Percentiles rank a stretch among this genome's conserved stretches.
Conservation (phyloP, 768 basidiomycete species). For the Candolleomyces aberdarensis region DNA sequence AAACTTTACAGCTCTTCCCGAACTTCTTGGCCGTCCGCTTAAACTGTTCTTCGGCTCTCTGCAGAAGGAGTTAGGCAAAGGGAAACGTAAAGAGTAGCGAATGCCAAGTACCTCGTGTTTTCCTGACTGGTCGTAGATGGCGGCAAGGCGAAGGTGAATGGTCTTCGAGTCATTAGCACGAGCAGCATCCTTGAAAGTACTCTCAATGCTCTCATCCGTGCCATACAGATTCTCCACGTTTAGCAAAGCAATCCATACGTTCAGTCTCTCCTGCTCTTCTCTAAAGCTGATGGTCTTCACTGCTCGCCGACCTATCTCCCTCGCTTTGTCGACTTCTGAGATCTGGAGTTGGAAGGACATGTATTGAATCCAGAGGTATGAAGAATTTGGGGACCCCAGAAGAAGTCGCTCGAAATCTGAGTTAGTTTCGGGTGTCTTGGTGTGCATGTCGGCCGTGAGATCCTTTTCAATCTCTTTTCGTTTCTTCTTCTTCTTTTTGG, state of each 20-base stretch:
- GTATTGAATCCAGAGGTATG: slow-evolving; percentile 97
- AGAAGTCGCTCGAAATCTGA: slow-evolving; percentile 93
- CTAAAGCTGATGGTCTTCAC: slow-evolving; percentile 88
- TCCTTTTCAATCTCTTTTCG: slow-evolving; percentile 75
- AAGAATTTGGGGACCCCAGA: slow-evolving; percentile 93
- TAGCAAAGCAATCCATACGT: slow-evolving; percentile 95
- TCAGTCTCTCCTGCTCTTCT: slow-evolving; percentile 94
- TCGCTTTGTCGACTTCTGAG: slow-evolving; percentile 94
- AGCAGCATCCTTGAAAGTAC: slow-evolving; percentile 86
- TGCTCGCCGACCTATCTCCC: slow-evolving; percentile 81
- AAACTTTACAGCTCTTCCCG: slow-evolving; percentile 87
- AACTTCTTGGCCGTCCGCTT: slow-evolving; percentile 92
- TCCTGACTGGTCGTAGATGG: slow-evolving; percentile 79
- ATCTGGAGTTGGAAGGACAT: slow-evolving; percentile 98
- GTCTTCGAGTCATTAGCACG: slow-evolving; percentile 92
- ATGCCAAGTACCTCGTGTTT: slow-evolving; percentile 64
- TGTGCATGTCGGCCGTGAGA: slow-evolving; percentile 85
- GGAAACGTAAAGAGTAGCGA: not conserved
- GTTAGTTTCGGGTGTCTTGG: slow-evolving; percentile 82
- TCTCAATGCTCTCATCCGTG: slow-evolving; percentile 73
- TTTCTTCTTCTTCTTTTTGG: slow-evolving; percentile 64
- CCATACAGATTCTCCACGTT: slow-evolving; percentile 96
- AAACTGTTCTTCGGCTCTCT: slow-evolving; percentile 94
- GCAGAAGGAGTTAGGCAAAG: not conserved
- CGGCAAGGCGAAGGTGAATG: slow-evolving; percentile 78